phyloP scores from a whole-genome alignment of 1,139 yeast genomes.

The Geotrichum candidum region DNA sequence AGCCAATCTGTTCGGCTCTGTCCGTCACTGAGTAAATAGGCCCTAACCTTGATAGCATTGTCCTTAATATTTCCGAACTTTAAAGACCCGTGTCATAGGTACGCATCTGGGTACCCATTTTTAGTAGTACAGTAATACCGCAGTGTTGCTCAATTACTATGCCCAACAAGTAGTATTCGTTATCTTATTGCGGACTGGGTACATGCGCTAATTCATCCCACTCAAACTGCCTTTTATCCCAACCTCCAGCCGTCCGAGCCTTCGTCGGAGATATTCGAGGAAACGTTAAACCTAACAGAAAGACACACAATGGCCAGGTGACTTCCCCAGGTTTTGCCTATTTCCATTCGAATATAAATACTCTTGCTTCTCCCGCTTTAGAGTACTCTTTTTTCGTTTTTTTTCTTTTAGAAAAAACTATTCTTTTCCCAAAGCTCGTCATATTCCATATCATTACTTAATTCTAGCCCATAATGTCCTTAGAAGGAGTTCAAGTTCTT shows the following conservation, averaged over 20 bases:
- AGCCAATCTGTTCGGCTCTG: background rate
- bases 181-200: background rate
- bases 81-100: background rate
- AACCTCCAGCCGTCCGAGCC: background rate
- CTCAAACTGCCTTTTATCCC: background rate
- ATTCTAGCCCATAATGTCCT: background rate
- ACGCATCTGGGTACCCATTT: background rate
- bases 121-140: background rate
- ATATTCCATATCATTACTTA: background rate
- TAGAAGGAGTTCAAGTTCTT: conserved; percentile 11
- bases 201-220: background rate
- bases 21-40: background rate
- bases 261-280: background rate
- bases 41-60: background rate
- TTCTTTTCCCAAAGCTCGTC: background rate
- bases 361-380: background rate
- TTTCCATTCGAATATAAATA: background rate
- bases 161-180: background rate
- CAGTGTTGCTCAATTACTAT: background rate
- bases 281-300: background rate
- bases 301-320: background rate
- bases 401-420: background rate
- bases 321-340: background rate
- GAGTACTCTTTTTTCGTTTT: background rate
- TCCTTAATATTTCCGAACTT: background rate